Percentiles rank a stretch among this genome's conserved stretches.
Evolutionary conservation across 2,329 filamentous ascomycete genomes (phyloP).

Genomic region (Rhinocladiella similis): DNA sequence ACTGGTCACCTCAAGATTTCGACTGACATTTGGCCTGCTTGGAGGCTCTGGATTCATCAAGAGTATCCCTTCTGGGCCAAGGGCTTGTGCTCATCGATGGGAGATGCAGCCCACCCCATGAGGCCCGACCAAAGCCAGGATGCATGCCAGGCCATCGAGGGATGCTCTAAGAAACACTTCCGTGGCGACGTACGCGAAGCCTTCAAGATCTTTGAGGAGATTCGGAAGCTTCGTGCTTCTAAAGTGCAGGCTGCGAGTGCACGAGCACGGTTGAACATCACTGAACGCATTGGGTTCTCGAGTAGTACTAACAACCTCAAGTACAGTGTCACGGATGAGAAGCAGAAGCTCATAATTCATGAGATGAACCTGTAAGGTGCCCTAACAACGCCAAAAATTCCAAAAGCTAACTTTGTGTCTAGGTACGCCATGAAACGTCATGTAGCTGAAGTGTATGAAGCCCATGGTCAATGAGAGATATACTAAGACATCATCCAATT

Average conservation of each 20-base stretch:
- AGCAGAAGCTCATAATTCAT: slow-evolving; percentile 64
- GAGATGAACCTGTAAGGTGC: slow-evolving; percentile 57
- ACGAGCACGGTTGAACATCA: slow-evolving; percentile 14
- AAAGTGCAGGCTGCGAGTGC: slow-evolving; percentile 34
- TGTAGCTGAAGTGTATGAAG: slow-evolving; percentile 1
- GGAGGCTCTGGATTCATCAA: neutral
- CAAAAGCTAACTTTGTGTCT: neutral
- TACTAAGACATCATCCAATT: no score
- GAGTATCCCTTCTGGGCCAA: neutral
- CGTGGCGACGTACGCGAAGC: no score
- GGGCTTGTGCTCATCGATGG: neutral
- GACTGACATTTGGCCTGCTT: neutral
- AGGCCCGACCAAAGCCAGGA: neutral
- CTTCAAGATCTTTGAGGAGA: neutral
- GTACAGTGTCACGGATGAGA: slow-evolving; percentile 64
- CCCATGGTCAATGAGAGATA: no score
- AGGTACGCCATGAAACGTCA: slow-evolving; percentile 31
- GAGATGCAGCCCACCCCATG: neutral
- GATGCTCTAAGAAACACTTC: neutral
- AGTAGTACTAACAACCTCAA: slow-evolving; percentile 21
- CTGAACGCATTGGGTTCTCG: slow-evolving; percentile 17
- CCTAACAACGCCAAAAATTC: no score
- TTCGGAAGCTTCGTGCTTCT: slow-evolving; percentile 35
- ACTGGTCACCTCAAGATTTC: no score
- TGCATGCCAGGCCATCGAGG: neutral